Base-by-base conservation (phyloP, 257 asterid species). In the Leptodermis oblonga region DNA sequence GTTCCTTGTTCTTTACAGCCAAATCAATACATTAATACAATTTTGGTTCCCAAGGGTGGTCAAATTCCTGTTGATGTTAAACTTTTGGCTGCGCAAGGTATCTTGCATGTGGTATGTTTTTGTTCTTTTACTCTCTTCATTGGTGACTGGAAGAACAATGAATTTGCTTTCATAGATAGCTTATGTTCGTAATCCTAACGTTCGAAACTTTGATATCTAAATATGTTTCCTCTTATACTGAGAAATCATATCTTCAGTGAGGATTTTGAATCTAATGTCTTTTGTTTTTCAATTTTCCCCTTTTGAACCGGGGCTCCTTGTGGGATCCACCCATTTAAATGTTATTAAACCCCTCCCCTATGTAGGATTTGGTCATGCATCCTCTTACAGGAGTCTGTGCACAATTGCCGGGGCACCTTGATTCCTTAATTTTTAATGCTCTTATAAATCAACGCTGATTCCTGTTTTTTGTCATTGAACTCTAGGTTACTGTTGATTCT, bases 401-500 rank as follows among this genome's bases (percentile, higher is more conserved):
- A n/a, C n/a, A n/a, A n/a, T n/a, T n/a, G n/a, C n/a, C n/a, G n/a
- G n/a, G n/a, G n/a, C n/a, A n/a, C n/a, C n/a, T n/a, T n/a, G n/a
- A n/a, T n/a, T n/a, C n/a, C n/a, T n/a, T n/a, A n/a, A n/a, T n/a
- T n/a, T n/a, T n/a, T n/a, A 3, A 39, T 13, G 31, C 65, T 23
- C 62, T 41, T 26, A 33, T 51, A 53, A 39, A 18, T 13, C 46
- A 3, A 20, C 22, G 53, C 9, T 34, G 46, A 28, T 39, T 26
- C 3, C 62, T 39, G 14, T 36, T 31, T 28, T 20, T 30, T 71
- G 67, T 70, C 61, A 4, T 49, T 48, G 69, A 45, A 69, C 41
- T 43, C 77, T 77, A 90, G 97, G 90, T 90, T 31, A 74, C 87
- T n/a, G 94, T 93, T 31, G 88, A 93, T 73, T 87, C 97, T 2